phyloP scores from a whole-genome alignment of 306 rosid genomes.

The Phaseolus lunatus region DNA sequence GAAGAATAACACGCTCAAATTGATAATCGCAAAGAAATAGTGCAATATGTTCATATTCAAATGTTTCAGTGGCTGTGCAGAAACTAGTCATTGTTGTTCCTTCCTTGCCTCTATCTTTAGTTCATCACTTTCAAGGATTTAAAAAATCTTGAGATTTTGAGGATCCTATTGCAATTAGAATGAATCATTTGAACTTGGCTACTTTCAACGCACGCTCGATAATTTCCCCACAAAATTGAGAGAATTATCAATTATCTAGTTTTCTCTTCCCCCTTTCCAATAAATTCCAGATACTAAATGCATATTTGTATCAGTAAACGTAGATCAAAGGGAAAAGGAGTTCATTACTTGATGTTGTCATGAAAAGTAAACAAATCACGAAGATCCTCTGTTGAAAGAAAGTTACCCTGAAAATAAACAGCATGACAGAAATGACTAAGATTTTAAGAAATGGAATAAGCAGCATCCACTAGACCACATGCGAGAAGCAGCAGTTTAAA shows the following conservation, averaged over 20 bases:
- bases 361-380: constrained; percentile 89
- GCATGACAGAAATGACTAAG: constrained; percentile 17
- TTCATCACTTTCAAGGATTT: constrained; percentile 15
- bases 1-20: not conserved
- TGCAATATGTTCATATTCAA: not conserved
- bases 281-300: constrained; percentile 20
- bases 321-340: constrained; percentile 27
- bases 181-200: constrained; percentile 6
- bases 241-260: constrained; percentile 5
- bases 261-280: constrained; percentile 2
- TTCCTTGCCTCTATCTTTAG: not conserved
- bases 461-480: constrained; percentile 38
- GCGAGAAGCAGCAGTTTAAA: constrained; percentile 44
- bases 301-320: constrained; percentile 16
- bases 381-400: constrained; percentile 86
- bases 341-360: constrained; percentile 71
- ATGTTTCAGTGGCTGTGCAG: constrained; percentile 10
- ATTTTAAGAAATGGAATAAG: constrained; percentile 37
- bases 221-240: constrained; percentile 24
- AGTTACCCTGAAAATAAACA: constrained; percentile 66
- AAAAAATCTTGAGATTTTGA: not conserved
- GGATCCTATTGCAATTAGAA: not conserved
- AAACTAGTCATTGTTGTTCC: constrained; percentile 10
- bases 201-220: constrained; percentile 1
- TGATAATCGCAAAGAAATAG: constrained; percentile 22